Evolutionary conservation across 2,329 filamentous ascomycete species (phyloP).

Genomic region (Xylariomycetidae sp.): DNA sequence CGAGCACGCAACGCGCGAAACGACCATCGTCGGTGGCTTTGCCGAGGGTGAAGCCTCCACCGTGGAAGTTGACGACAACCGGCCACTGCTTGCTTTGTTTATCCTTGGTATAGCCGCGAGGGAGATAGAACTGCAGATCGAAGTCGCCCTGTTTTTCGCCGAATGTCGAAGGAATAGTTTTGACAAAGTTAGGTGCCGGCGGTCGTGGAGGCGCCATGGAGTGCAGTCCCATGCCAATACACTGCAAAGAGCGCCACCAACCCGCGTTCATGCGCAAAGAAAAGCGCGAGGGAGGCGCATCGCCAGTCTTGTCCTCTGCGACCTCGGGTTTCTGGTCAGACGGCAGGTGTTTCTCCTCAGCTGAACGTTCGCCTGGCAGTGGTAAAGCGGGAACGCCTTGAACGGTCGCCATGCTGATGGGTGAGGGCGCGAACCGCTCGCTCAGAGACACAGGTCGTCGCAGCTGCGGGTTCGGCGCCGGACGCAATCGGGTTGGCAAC

Average conservation of each 20-base stretch:
- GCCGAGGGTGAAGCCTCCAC: conserved; percentile 61
- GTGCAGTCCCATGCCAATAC: conserved; percentile 63
- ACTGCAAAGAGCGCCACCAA: conserved; percentile 63
- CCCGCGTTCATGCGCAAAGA: conserved; percentile 57
- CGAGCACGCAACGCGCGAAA: conserved; percentile 49
- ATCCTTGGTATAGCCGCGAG: conserved; percentile 28
- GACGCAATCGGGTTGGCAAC: too few relatives aligned
- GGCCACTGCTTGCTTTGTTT: conserved; percentile 32
- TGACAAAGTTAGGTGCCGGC: conserved; percentile 53
- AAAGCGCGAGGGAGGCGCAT: conserved; percentile 41
- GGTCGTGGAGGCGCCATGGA: conserved; percentile 54
- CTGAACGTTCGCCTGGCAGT: background rate
- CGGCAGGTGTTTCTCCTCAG: conserved; percentile 7
- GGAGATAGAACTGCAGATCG: conserved; percentile 37
- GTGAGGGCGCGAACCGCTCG: too few relatives aligned
- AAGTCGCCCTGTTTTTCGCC: conserved; percentile 27
- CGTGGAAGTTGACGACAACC: conserved; percentile 60
- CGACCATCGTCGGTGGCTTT: conserved; percentile 57
- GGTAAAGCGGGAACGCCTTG: conserved; percentile 10
- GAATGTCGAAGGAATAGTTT: conserved; percentile 43
- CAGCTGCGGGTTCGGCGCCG: too few relatives aligned
- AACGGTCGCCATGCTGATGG: conserved; percentile 16
- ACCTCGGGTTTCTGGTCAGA: conserved; percentile 13
- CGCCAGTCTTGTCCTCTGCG: conserved; percentile 19
- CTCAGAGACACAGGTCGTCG: too few relatives aligned